phyloP scores from a whole-genome alignment of 371 early-diverging fungal species.

The Apophysomyces variabilis region DNA sequence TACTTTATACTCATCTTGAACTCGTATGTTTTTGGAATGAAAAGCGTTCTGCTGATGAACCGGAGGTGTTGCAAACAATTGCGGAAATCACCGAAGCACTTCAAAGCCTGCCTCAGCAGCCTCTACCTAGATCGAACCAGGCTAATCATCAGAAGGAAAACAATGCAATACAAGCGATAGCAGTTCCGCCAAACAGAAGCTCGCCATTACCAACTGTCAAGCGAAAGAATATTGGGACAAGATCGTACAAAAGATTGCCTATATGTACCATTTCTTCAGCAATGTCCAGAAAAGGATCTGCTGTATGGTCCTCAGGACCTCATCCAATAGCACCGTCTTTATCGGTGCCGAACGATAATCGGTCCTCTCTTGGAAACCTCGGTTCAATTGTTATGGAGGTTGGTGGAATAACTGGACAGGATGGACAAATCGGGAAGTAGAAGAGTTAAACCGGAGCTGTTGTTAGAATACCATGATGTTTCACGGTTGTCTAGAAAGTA shows the following conservation, averaged over 20 bases:
- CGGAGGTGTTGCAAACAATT: not conserved
- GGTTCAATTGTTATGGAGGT: constrained; percentile 8
- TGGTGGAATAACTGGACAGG: not conserved
- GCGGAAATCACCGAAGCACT: constrained; percentile 8
- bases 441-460: too few relatives aligned
- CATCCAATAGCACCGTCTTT: not conserved
- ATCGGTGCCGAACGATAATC: not conserved
- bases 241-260: not conserved
- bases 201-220: not conserved
- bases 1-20: not conserved
- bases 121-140: not conserved
- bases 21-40: not conserved
- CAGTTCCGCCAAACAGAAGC: not conserved
- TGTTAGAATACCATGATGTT: constrained; percentile 2
- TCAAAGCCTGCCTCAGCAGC: not conserved
- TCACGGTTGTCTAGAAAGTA: constrained; percentile 18
- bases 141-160: not conserved
- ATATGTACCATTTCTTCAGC: not conserved
- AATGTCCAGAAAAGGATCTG: not conserved
- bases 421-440: too few relatives aligned
- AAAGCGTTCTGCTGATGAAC: not conserved
- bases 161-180: not conserved
- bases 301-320: not conserved
- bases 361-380: not conserved
- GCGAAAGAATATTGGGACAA: not conserved